Evolutionary conservation across 208 protist species (phyloP).

Genomic region (Leishmania braziliensis): DNA sequence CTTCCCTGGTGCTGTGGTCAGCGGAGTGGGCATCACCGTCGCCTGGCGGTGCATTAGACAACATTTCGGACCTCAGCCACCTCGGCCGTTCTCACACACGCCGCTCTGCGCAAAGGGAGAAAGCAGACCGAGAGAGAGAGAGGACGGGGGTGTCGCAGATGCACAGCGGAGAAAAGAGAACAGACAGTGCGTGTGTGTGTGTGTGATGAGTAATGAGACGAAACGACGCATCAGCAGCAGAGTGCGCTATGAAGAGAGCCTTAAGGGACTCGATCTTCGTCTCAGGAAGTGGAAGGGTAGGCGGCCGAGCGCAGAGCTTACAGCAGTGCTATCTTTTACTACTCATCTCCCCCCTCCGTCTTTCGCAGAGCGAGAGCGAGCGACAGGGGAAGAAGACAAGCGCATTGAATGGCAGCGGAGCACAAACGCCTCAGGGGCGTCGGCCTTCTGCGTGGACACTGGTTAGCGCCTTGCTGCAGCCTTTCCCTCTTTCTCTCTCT

Average conservation of each 20-base stretch:
- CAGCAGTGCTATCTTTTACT: not conserved
- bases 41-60: not conserved
- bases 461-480: not conserved
- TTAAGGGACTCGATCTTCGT: too few relatives aligned
- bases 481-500: slow-evolving; percentile 6
- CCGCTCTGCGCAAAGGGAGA: not conserved
- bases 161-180: too few relatives aligned
- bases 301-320: too few relatives aligned
- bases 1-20: not conserved
- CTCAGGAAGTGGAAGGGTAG: too few relatives aligned
- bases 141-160: not conserved
- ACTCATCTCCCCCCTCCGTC: not conserved
- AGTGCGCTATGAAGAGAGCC: too few relatives aligned
- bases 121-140: not conserved
- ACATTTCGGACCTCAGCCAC: not conserved
- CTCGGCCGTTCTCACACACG: not conserved
- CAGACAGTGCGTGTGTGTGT: too few relatives aligned
- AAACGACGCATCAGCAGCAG: too few relatives aligned
- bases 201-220: too few relatives aligned
- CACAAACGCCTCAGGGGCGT: not conserved
- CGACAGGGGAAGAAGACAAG: not conserved
- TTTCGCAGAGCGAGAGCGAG: too few relatives aligned
- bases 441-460: not conserved
- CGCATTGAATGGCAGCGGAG: not conserved
- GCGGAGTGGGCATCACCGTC: not conserved